Evolutionary conservation across 306 rosid species (phyloP), one percentile per base, ranked within the genome.

Genomic region (Alnus glutinosa): DNA sequence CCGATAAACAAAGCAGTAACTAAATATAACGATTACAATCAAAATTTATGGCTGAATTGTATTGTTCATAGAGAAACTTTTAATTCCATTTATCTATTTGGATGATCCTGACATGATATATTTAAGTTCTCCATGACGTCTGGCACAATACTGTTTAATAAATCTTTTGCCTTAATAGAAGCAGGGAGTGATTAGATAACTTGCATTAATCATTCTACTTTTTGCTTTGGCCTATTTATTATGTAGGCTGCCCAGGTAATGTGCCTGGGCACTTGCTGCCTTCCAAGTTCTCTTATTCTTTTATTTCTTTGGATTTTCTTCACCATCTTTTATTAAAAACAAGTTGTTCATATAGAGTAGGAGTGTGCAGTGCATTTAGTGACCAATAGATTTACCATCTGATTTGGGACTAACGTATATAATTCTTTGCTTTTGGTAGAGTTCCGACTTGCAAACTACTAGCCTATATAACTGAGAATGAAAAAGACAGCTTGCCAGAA

Each of bases 401-500:
- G 70, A 78, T 77, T 59, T 76, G 70, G 73, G 51, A 79, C 80
- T 50, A 32, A 28, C 28, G 10, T 73, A 68, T 77, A 3, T 77
- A 37, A 75, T 71, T 55, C 70, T 5, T 74, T 51, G 62, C 72
- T 78, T 32, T 50, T 77, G 82, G 74, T 77, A 85, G 83, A 67
- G 74, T 64, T 72, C 42, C 49, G 0, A 55, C 70, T 48, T 68
- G 83, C 58, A 70, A 70, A 75, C 28, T 67, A 47, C 71, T 69
- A 39, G 66, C 30, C 2, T 58, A 55, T 76, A 82, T 42, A 6
- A 79, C 67, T 70, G 74, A 66, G 83, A 82, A 47, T 77, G 81
- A 88, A 63, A 81, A 70, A 73, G 49, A 77, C 73, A 48, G 70
- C 79, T 74, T 59, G 51, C 83, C 71, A 50, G 70, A 71, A 81